A percentile compares a stretch with the other conserved stretches of the same genome.
phyloP scores from a whole-genome alignment of 164 flowering plant species.

The Nymphaea colorata region DNA sequence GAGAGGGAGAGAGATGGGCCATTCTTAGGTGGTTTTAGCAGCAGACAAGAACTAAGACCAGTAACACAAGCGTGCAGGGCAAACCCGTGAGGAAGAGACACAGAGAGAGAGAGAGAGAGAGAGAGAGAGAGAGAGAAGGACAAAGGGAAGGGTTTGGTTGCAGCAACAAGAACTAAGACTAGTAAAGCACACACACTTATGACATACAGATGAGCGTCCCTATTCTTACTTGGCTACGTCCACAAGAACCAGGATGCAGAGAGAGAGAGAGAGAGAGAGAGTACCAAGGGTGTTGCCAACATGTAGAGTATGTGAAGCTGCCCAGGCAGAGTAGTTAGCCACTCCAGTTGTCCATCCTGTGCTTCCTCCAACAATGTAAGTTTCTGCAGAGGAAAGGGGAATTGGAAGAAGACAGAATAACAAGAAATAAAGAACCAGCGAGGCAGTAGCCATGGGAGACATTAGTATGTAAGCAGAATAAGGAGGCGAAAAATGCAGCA shows the following conservation, averaged over 20 bases:
- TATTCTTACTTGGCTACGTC: constrained; percentile 5
- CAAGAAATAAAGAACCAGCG: constrained; percentile 13
- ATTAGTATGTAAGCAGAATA: too few relatives aligned
- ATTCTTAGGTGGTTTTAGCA: too few relatives aligned
- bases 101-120: background rate
- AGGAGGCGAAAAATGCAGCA: background rate
- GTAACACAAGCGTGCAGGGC: too few relatives aligned
- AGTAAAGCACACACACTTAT: too few relatives aligned
- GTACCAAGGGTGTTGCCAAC: constrained; percentile 80
- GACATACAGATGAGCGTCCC: too few relatives aligned
- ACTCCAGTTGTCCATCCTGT: constrained; percentile 35
- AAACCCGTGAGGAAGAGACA: too few relatives aligned
- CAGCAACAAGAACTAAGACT: too few relatives aligned
- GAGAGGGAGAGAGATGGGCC: background rate
- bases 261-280: constrained; percentile 1
- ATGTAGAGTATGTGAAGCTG: constrained; percentile 19
- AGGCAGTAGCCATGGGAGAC: constrained; percentile 15
- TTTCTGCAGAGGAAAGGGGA: constrained; percentile 4
- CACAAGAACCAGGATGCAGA: background rate
- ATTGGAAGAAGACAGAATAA: constrained; percentile 14
- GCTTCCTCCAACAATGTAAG: constrained; percentile 56
- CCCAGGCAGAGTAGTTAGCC: background rate
- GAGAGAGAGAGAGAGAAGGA: too few relatives aligned
- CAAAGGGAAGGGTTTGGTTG: background rate
- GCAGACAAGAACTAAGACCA: background rate